These are phyloP conservation scores for Fusarium sp. DNA, from an alignment of 2,329 filamentous ascomycete genomes.

Conservation along the genomic window DNA sequence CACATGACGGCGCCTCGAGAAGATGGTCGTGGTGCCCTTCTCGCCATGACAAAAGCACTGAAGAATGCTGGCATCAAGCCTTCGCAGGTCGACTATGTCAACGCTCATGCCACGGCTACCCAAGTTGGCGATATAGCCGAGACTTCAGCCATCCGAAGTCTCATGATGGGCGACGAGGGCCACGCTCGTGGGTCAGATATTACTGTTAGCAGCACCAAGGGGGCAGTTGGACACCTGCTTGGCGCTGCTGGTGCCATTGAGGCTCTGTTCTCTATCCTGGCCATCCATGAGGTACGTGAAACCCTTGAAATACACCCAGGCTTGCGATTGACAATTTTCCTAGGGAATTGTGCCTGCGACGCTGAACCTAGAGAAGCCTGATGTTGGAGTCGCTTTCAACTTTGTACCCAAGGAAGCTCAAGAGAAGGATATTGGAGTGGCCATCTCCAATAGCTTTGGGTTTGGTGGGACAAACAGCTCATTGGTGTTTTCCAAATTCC, in stretches of 20 bases:
- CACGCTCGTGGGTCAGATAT: slow-evolving; percentile 71
- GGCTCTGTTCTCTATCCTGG: slow-evolving; percentile 84
- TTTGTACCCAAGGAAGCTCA: slow-evolving; percentile 83
- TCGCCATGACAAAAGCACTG: slow-evolving; percentile 88
- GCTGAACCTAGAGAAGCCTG: slow-evolving; percentile 78
- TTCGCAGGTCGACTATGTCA: slow-evolving; percentile 85
- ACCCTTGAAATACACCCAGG: background rate
- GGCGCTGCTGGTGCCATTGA: slow-evolving; percentile 93
- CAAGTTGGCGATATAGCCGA: slow-evolving; percentile 88
- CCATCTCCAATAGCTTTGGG: slow-evolving; percentile 94
- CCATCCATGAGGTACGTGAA: slow-evolving; percentile 77
- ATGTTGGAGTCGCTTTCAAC: slow-evolving; percentile 81
- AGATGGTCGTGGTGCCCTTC: slow-evolving; percentile 82
- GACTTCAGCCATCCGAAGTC: slow-evolving; percentile 80
- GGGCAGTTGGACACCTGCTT: slow-evolving; percentile 89
- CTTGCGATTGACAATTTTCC: slow-evolving; percentile 18
- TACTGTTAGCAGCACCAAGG: slow-evolving; percentile 93
- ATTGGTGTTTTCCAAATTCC: slow-evolving; percentile 74
- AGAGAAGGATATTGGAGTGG: slow-evolving; percentile 75
- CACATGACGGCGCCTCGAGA: slow-evolving; percentile 93
- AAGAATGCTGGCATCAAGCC: slow-evolving; percentile 78
- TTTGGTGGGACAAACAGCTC: slow-evolving; percentile 97
- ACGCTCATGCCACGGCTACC: slow-evolving; percentile 94
- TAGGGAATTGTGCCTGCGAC: slow-evolving; percentile 88
- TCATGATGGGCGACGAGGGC: slow-evolving; percentile 82